Evolutionary conservation across 305 asterid genomes (phyloP).

Genomic region (Ilex paraguariensis): DNA sequence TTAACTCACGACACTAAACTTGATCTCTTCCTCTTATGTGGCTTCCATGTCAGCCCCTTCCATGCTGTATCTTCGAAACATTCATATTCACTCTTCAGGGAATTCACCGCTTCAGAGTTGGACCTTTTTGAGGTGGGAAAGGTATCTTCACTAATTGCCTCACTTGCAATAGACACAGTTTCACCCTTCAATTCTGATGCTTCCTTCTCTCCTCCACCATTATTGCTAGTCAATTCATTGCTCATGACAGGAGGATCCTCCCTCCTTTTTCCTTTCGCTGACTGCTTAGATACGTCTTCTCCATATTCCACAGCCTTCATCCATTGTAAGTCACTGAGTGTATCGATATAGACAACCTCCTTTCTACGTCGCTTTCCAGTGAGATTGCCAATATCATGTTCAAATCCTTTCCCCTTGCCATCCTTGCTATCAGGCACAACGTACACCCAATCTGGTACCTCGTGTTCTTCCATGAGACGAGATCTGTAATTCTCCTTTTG

Average conservation of each 20-base stretch:
- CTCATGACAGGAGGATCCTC: constrained; percentile 26
- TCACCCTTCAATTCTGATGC: constrained; percentile 37
- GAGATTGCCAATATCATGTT: constrained; percentile 42
- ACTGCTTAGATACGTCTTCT: constrained; percentile 37
- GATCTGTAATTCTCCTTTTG: constrained; percentile 75
- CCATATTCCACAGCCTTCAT: constrained; percentile 74
- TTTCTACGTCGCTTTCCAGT: constrained; percentile 89
- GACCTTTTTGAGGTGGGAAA: constrained; percentile 39
- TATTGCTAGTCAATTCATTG: constrained; percentile 27
- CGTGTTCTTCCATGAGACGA: constrained; percentile 97
- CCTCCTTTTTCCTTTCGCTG: constrained; percentile 38
- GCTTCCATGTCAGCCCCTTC: constrained; percentile 69
- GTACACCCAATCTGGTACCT: constrained; percentile 96
- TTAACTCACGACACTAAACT: constrained; percentile 45
- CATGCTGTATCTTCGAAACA: constrained; percentile 27
- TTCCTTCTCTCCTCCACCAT: constrained; percentile 29
- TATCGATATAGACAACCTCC: constrained; percentile 75
- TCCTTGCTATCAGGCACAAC: constrained; percentile 47
- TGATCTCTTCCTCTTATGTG: constrained; percentile 76
- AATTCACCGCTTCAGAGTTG: constrained; percentile 46
- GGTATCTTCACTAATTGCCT: constrained; percentile 47
- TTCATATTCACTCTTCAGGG: constrained; percentile 34
- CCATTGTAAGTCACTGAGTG: constrained; percentile 64
- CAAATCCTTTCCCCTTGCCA: constrained; percentile 49
- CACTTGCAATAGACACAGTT: constrained; percentile 36